Evolutionary conservation across 2,329 filamentous ascomycete species (phyloP), one percentile per base, ranked within the genome.

Genomic region (Colletotrichum sp.): DNA sequence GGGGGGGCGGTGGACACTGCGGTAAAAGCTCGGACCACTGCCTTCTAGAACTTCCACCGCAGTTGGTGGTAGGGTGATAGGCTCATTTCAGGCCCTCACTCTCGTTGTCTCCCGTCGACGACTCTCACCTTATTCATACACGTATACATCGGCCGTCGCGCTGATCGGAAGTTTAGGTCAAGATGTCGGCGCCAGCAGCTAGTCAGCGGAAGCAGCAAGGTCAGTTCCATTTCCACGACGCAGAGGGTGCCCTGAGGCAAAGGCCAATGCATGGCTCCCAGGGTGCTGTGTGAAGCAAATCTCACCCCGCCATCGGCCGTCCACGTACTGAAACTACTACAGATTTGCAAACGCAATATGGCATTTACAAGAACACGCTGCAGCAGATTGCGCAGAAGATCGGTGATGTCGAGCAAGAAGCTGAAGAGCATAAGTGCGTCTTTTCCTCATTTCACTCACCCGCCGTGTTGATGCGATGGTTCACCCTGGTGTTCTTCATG

Each of bases 311-410:
- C 72, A 71, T 52, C 44, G 44, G 44, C 44, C 44, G 71, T 65
- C 30, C 28, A n/a, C 9, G n/a, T 16, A 32, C 78, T 76, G 44
- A 79, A 21, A 60, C 9, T 34, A 21, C 7, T 24, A 21, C 80
- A 97, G 95, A 97, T 83, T 91, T 97, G 79, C 95, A 97, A 86
- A 87, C 90, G 66, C 94, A 95, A 80, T 97, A 97, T 84, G 91
- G 91, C 79, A 95, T 93, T 86, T 96, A 92, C 86, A 94, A 94
- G 84, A 93, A 91, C 80, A 93, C 90, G 5, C 91, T 99, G 75
- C 96, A 99, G 86, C 95, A 97, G 83, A 93, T 99, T 81, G 97
- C 97, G 34, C 94, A 96, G 82, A 99, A 98, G 85, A 98, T 99
- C 80, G 97, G 97, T 55, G 96, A 99, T 83, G 96, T 99, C 72